Evolutionary conservation across 768 basidiomycete genomes (phyloP), one percentile per base, ranked within the genome.

Genomic region (Podaxis sp.): DNA sequence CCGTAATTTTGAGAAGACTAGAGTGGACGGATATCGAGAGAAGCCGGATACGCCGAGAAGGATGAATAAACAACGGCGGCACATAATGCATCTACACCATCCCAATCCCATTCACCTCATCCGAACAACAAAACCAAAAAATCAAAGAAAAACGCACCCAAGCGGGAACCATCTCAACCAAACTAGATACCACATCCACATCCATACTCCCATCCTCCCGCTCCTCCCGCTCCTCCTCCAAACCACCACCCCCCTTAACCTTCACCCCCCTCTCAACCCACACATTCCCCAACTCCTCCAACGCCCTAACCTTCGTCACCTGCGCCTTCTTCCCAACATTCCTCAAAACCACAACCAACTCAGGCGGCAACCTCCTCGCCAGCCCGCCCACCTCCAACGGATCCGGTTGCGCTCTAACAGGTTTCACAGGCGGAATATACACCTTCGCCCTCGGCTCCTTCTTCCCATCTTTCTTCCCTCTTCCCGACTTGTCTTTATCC

Each of bases 311-410:
- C 73, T 92, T 90, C 1, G 96, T 98, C 29, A 93, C 82, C 27
- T 83, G 82, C 61, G 96, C 94, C 77, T 96, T 96, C 83, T 98
- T 98, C 27, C 84, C 87, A 56, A 98, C 78, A 65, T 85, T 83
- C 54, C 94, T 78, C 57, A 98, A 80, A 2, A 94, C 83, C 52
- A 98, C 85, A 6, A 95, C 80, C 22, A 98, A 79, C 27, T 94
- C 93, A 1, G 94, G 83, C 0, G 93, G 92, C 3, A 97, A 74
- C 12, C 77, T 76, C 68, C 85, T 85, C 2, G 85, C 89, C 4
- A 96, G 80, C 0, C 94, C 94, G 2, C 87, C 85, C 1, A 88
- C 85, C 68, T 97, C 94, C 41, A 98, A 79, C 1, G 96, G 96
- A 79, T 98, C 94, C 22, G 85, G 91, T 55, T 85, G 83, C 0